These are phyloP conservation scores for Hansenula lynferdii DNA, from an alignment of 1,139 yeast species.

Conservation along the genomic window DNA sequence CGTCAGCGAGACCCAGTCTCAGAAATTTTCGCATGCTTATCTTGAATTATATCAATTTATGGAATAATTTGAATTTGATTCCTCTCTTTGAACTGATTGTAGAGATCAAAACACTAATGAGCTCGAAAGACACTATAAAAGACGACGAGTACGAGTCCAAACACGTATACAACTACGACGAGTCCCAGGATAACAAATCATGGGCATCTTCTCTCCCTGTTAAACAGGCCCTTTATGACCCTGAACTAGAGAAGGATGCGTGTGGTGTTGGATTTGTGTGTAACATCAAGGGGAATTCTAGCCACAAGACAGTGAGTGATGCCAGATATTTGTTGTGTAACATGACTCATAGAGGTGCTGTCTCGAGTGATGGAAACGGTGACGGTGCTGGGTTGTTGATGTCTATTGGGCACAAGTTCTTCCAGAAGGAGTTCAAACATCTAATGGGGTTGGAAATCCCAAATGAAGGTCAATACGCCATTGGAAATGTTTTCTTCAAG, in stretches of 20 bases:
- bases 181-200: constrained; percentile 67
- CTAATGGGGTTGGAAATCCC: constrained; percentile 63
- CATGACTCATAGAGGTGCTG: constrained; percentile 99
- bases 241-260: constrained; percentile 92
- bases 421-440: constrained; percentile 73
- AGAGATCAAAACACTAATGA: too few relatives aligned
- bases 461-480: constrained; percentile 82
- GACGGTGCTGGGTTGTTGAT: constrained; percentile 98
- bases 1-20: neutral
- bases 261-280: constrained; percentile 99
- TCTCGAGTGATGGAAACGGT: constrained; percentile 94
- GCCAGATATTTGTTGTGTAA: constrained; percentile 85
- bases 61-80: too few relatives aligned
- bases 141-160: constrained; percentile 13
- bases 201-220: constrained; percentile 93
- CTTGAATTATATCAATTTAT: too few relatives aligned
- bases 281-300: constrained; percentile 80
- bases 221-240: constrained; percentile 88
- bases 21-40: neutral
- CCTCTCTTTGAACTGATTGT: too few relatives aligned
- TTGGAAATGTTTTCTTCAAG: constrained; percentile 89
- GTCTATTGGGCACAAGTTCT: constrained; percentile 85
- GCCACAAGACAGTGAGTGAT: constrained; percentile 93
- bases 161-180: constrained; percentile 55
- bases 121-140: constrained; percentile 1